Percentiles rank a stretch among this genome's conserved stretches.
Conservation (phyloP, 148 eudicot genomes). For the Nepenthes gracilis region DNA sequence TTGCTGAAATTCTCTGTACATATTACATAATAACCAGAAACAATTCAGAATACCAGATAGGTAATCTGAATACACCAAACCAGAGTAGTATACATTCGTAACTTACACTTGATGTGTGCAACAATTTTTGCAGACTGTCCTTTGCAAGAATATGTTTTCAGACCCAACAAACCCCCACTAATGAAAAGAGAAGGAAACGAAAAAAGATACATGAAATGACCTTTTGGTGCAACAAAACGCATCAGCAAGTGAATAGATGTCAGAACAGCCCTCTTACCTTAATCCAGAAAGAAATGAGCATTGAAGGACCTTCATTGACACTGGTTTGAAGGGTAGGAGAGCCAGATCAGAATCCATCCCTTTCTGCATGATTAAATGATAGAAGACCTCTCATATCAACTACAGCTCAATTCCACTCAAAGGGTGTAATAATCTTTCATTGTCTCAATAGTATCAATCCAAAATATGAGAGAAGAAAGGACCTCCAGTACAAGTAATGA, state of each 20-base stretch:
- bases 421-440: neutral
- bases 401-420: neutral
- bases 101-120: no score
- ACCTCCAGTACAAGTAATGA: slow-evolving; percentile 89
- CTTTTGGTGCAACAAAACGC: neutral
- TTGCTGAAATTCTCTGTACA: no score
- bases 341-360: slow-evolving; percentile 47
- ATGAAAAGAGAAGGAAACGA: neutral
- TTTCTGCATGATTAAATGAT: slow-evolving; percentile 26
- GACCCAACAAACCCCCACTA: no score
- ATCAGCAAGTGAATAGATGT: neutral
- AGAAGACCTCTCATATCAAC: neutral
- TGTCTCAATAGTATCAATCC: neutral
- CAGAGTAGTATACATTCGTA: no score
- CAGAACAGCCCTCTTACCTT: slow-evolving; percentile 19
- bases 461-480: slow-evolving; percentile 2
- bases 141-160: no score
- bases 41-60: no score
- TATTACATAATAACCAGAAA: no score
- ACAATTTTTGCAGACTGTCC: no score
- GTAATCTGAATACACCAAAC: no score
- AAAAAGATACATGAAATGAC: neutral
- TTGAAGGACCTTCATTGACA: slow-evolving; percentile 72
- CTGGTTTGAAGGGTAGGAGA: slow-evolving; percentile 73
- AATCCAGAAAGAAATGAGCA: slow-evolving; percentile 85